These are phyloP conservation scores for Pistacia vera DNA, from an alignment of 345 rosid genomes.

Conservation along the genomic window DNA sequence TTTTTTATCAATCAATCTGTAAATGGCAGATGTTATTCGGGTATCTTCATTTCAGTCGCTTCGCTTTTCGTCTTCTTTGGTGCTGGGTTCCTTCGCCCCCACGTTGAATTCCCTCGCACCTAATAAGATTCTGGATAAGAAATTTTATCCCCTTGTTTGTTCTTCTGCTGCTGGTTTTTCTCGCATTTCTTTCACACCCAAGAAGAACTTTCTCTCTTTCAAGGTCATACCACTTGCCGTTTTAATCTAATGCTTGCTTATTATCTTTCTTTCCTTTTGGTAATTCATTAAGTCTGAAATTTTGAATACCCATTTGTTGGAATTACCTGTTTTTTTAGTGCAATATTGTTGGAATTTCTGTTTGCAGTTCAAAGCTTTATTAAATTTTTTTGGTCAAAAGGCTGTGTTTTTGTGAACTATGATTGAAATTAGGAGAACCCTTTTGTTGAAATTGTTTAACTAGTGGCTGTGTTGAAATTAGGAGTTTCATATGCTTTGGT, in stretches of 20 bases:
- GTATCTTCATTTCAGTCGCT: slow-evolving; percentile 43
- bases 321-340: not conserved
- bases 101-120: slow-evolving; percentile 34
- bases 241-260: not conserved
- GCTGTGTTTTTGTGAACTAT: not conserved
- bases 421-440: not conserved
- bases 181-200: slow-evolving; percentile 27
- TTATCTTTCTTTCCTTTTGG: not conserved
- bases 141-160: slow-evolving; percentile 35
- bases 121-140: slow-evolving; percentile 34
- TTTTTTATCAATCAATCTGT: slow-evolving; percentile 9
- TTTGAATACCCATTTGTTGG: slow-evolving; percentile 13
- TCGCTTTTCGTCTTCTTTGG: slow-evolving; percentile 39
- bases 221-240: slow-evolving; percentile 41
- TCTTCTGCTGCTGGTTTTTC: slow-evolving; percentile 32
- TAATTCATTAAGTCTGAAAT: not conserved
- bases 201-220: slow-evolving; percentile 37
- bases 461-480: not conserved
- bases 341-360: not conserved
- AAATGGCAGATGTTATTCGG: slow-evolving; percentile 69
- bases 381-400: not conserved
- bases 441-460: not conserved
- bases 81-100: slow-evolving; percentile 38
- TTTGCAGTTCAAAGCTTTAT: not conserved
- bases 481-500: not conserved